Percentiles rank a stretch among this genome's conserved stretches.
phyloP scores from a whole-genome alignment of 2,329 filamentous ascomycete species.

The Fusarium agapanthi region DNA sequence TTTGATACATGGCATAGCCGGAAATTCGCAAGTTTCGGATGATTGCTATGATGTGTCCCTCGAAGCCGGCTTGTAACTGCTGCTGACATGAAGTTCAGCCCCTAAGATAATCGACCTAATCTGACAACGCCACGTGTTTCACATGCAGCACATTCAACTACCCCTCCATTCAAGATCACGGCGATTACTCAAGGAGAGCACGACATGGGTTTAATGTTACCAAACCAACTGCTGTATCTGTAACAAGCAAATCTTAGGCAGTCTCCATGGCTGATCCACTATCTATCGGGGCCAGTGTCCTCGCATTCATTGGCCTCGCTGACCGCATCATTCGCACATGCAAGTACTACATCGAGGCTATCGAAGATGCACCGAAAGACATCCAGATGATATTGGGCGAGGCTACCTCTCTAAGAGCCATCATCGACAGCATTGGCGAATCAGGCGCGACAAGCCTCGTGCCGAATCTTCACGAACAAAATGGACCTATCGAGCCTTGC shows the following conservation, averaged over 20 bases:
- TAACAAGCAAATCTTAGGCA: not conserved
- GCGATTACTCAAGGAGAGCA: accelerated
- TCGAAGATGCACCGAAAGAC: not conserved
- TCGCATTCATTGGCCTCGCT: not conserved
- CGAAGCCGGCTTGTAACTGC: not conserved
- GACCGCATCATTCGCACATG: not conserved
- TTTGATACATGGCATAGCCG: too few species aligned
- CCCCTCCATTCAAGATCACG: not conserved
- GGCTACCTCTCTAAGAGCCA: not conserved
- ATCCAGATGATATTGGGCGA: not conserved
- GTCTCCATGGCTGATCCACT: not conserved
- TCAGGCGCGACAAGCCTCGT: accelerated
- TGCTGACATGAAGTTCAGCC: not conserved
- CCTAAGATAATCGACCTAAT: not conserved
- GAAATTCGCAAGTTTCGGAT: too few species aligned
- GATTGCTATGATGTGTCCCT: too few species aligned
- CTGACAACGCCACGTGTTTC: not conserved
- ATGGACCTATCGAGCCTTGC: not conserved
- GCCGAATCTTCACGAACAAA: not conserved
- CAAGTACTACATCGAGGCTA: not conserved
- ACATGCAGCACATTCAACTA: not conserved
- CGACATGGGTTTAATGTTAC: accelerated
- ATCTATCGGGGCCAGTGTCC: not conserved
- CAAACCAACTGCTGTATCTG: not conserved
- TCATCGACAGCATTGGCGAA: not conserved